Evolutionary conservation across 768 basidiomycete species (phyloP).

Genomic region (Rhizopogon salebrosus): DNA sequence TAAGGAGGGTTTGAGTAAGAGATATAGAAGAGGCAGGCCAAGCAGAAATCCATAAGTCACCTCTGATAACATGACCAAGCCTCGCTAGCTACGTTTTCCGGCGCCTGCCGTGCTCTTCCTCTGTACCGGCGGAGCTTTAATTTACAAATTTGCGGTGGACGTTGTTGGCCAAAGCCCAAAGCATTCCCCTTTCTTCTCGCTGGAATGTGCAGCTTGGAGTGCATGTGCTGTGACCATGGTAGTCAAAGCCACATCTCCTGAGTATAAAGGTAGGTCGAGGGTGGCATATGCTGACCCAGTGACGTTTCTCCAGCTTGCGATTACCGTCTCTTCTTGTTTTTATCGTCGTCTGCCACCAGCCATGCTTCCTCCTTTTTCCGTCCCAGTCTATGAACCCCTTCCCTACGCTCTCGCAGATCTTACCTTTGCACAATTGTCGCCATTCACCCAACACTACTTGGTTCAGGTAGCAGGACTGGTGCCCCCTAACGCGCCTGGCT

Average conservation of each 20-base stretch:
- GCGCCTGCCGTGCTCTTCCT: background rate
- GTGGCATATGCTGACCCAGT: background rate
- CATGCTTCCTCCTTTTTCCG: background rate
- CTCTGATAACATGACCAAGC: constrained; percentile 14
- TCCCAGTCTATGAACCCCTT: constrained; percentile 1
- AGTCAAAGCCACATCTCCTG: background rate
- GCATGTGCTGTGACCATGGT: background rate
- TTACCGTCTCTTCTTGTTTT: background rate
- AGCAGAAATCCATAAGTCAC: constrained; percentile 28
- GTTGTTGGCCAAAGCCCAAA: background rate
- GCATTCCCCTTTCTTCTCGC: background rate
- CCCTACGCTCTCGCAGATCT: constrained; percentile 5
- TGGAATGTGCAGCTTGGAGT: background rate
- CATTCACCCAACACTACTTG: constrained; percentile 1
- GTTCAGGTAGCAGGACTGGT: background rate
- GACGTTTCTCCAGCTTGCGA: background rate
- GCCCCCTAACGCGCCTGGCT: background rate
- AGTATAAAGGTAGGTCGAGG: background rate
- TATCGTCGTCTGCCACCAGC: constrained; percentile 3
- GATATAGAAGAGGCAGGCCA: constrained; percentile 24
- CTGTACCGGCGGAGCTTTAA: background rate
- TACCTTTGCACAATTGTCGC: constrained; percentile 4
- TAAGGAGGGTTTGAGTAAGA: constrained; percentile 15
- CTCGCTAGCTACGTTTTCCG: constrained; percentile 3
- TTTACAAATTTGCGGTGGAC: no score